Percentiles rank a stretch among this genome's conserved stretches.
Conservation (phyloP, 371 early-diverging fungal species). For the Nematocida major region DNA sequence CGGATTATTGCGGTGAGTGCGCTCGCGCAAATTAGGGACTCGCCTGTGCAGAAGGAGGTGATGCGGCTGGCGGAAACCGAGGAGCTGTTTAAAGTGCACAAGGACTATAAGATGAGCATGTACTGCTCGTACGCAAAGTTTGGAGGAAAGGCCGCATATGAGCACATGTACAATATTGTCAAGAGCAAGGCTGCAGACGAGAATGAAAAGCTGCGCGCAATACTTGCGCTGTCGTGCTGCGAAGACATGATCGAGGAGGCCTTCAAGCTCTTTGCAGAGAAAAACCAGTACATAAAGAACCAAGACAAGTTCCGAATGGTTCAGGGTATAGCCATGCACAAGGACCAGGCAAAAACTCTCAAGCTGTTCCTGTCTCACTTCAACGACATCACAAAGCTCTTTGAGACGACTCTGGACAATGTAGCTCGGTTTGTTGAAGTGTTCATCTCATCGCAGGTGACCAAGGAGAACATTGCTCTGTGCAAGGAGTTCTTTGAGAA, state of each 20-base stretch:
- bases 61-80: not conserved
- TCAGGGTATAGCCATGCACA: constrained; percentile 8
- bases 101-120: constrained; percentile 29
- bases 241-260: constrained; percentile 7
- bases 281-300: constrained; percentile 5
- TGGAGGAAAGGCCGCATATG: constrained; percentile 30
- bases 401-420: not conserved
- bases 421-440: constrained; percentile 27
- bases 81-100: not conserved
- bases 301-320: constrained; percentile 50
- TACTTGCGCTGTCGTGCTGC: constrained; percentile 4
- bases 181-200: not conserved
- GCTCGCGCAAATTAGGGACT: constrained; percentile 6
- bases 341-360: constrained; percentile 26
- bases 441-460: constrained; percentile 22
- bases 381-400: not conserved
- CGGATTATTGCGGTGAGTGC: constrained; percentile 25
- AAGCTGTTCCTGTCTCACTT: constrained; percentile 15
- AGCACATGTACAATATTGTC: constrained; percentile 6
- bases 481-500: constrained; percentile 17
- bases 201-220: constrained; percentile 33
- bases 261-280: constrained; percentile 28
- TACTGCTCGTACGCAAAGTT: constrained; percentile 34
- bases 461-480: constrained; percentile 3
- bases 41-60: constrained; percentile 1